Percentiles rank a stretch among this genome's conserved stretches.
phyloP scores from a whole-genome alignment of 768 basidiomycete species.

The Amanita fuliginea region DNA sequence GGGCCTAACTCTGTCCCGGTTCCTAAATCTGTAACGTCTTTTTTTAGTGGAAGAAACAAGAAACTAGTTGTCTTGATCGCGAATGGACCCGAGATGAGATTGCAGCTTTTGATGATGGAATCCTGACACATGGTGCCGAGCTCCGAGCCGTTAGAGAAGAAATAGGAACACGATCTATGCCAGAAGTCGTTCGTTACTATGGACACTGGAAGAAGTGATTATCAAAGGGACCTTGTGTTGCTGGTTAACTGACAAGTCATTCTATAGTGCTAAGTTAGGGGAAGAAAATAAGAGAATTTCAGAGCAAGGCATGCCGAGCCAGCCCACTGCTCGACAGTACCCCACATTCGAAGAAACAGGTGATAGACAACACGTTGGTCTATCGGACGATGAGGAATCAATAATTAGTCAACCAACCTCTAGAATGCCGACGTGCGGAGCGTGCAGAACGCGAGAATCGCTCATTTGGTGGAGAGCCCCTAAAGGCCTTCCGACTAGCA shows the following conservation, averaged over 20 bases:
- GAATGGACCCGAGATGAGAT: constrained; percentile 64
- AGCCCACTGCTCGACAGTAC: constrained; percentile 25
- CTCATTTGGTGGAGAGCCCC: constrained; percentile 88
- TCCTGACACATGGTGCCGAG: constrained; percentile 64
- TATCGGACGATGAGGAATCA: constrained; percentile 70
- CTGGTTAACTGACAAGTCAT: constrained; percentile 5
- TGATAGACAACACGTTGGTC: constrained; percentile 35
- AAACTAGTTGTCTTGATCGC: constrained; percentile 55
- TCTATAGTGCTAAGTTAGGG: constrained; percentile 46
- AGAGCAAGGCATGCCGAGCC: constrained; percentile 22
- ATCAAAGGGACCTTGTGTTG: background rate
- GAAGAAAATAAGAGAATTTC: constrained; percentile 54
- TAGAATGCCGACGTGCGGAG: constrained; percentile 60
- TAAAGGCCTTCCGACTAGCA: constrained; percentile 63
- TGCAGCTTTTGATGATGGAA: constrained; percentile 67
- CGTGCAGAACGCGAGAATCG: constrained; percentile 76
- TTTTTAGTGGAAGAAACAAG: constrained; percentile 61
- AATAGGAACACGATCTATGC: constrained; percentile 53
- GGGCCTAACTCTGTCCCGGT: background rate
- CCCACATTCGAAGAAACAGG: constrained; percentile 25
- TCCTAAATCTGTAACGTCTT: background rate
- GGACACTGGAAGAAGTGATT: constrained; percentile 78
- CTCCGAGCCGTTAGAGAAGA: constrained; percentile 71
- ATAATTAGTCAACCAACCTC: constrained; percentile 42
- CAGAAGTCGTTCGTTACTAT: constrained; percentile 77